Evolutionary conservation across 768 basidiomycete species (phyloP).

Genomic region (Hypsizygus marmoreus): DNA sequence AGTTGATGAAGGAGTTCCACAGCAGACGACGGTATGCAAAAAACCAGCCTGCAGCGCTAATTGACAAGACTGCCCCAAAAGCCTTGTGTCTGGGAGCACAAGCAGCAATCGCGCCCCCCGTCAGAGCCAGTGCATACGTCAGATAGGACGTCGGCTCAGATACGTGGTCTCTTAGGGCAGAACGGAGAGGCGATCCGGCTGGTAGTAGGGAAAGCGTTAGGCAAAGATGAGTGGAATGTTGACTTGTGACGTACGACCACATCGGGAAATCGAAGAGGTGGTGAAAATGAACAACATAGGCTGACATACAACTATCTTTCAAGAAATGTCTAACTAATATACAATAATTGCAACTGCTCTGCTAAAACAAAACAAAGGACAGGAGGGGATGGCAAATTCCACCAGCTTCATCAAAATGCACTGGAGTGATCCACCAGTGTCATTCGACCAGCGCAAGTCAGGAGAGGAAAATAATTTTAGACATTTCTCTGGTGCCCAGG

Average conservation of each 20-base stretch:
- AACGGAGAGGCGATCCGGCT: slow-evolving; percentile 22
- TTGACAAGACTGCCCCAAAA: slow-evolving; percentile 6
- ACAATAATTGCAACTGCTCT: no score
- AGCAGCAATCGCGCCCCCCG: slow-evolving; percentile 5
- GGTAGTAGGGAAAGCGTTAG: neutral
- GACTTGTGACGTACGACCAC: slow-evolving; percentile 9
- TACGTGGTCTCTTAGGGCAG: slow-evolving; percentile 10
- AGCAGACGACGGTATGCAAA: slow-evolving; percentile 16
- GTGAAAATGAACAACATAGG: no score
- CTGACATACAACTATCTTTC: no score
- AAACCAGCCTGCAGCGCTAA: slow-evolving; percentile 1
- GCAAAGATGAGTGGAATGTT: neutral
- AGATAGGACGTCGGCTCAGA: slow-evolving; percentile 11
- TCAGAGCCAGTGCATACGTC: slow-evolving; percentile 11
- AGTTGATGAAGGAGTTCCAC: slow-evolving; percentile 6
- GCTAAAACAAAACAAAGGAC: no score
- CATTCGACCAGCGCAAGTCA: no score
- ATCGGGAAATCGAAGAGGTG: no score
- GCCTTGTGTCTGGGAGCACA: neutral
- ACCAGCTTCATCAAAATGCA: no score
- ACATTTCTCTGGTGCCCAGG: no score
- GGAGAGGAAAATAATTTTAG: no score
- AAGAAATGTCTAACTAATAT: no score
- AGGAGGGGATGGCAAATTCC: no score
- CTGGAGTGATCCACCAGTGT: no score